Base-by-base conservation (phyloP, 768 basidiomycete genomes). In the Hypholoma sublateritium region DNA sequence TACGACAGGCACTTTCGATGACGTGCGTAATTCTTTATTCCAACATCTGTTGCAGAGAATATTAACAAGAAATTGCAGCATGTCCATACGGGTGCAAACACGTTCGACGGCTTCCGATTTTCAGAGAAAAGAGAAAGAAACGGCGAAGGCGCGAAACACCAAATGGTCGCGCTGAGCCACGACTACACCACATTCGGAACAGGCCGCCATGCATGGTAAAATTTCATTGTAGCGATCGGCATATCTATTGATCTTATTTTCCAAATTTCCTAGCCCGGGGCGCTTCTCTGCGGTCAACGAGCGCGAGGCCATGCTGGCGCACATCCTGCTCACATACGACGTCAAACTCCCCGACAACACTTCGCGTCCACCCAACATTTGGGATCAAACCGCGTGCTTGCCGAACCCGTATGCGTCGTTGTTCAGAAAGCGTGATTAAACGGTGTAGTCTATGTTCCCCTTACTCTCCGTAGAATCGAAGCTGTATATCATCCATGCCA, bases 91-190 rank as follows among this genome's bases (percentile, higher is more conserved):
- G 70, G 79, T 50, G 67, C 83, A 0, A 62, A 68, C 25, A 65
- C 67, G 2, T 78, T 85, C 54, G 69, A 79, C 42, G 77, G 75
- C 0, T 81, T 81, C 67, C 76, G 83, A 5, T 85, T 81, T 61
- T 64, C 70, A 0, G 67, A 77, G 8, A 67, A 74, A 65, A 65
- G 71, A 28, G 68, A 76, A 16, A 61, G 59, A 5, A 69, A 71
- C 2, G 72, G 68, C 1, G 75, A 77, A 19, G 28, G 55, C 37
- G 41, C 37, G 19, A 60, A 60, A 32, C 62, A 63, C 45, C 59
- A 60, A 48, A 59, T 60, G 55, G 59, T 60, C 39, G 55, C 62
- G 16, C 57, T 66, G 39, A 32, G 65, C 60, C 53, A 61, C 5
- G 67, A 71, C 4, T 79, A 66, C 55, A 46, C 79, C 22, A 54